Evolutionary conservation across 345 rosid genomes (phyloP), one percentile per base, ranked within the genome.

Genomic region (Gossypium thurberi): DNA sequence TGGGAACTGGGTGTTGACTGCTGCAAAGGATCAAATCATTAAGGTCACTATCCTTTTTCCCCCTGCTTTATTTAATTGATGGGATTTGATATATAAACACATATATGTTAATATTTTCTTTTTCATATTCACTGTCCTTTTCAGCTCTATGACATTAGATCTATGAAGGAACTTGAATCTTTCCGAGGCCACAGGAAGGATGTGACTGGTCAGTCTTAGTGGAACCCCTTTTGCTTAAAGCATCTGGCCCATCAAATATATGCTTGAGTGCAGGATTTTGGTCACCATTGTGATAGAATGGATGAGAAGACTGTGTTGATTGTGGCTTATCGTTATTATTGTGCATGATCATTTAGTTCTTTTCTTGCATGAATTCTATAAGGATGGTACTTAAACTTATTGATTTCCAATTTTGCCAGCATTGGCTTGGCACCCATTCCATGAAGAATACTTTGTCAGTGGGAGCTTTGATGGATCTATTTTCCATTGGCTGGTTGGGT

Each of bases 101-200:
- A 25, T 21, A 10, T 3, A 56, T 72, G 10, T 65, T 28, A 1
- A 37, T 69, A 64, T 23, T 43, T 8, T 37, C 2, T 33, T 46
- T 12, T 74, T 52, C 66, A 46, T 23, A 3, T 53, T 26, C n/a
- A 64, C 4, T 57, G 46, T 17, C 46, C 20, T 40, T 62, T 72
- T 75, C 85, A 95, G 99, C 94, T 95, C 46, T 95, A 92, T 80
- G 99, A 95, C 76, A 88, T 95, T 65, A 87, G 99, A 78, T 94
- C 98, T 63, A 95, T 95, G 99, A 95, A 95, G 87, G 99, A 91
- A 85, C 98, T 95, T 82, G 96, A 95, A 82, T 92, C 99, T 73
- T 95, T 90, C 81, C 98, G 97, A 61, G 97, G 99, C 21, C 97
- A 95, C 75, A 83, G 85, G 26, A 95, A 95, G 84, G 98, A 95